Percentiles rank a stretch among this genome's conserved stretches.
These are phyloP conservation scores for Austroboletus festivus DNA, from an alignment of 768 basidiomycete species.

Conservation along the genomic window DNA sequence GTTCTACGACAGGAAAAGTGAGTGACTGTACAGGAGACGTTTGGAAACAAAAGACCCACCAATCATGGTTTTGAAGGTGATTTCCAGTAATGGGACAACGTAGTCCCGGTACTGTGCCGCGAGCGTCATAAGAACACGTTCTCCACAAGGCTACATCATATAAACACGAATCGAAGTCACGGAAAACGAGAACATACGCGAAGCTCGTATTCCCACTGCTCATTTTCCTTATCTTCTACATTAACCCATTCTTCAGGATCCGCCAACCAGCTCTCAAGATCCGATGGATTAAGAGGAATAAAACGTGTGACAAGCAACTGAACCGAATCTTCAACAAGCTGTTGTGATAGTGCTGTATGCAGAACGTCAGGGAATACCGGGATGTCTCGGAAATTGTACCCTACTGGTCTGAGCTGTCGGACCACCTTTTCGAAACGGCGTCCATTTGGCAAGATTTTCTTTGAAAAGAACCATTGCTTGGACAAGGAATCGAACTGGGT, in stretches of 20 bases:
- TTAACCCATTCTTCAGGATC: constrained; percentile 97
- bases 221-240: constrained; percentile 82
- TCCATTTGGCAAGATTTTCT: constrained; percentile 78
- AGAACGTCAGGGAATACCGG: constrained; percentile 11
- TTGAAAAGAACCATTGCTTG: constrained; percentile 86
- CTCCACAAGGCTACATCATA: constrained; percentile 74
- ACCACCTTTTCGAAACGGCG: constrained; percentile 59
- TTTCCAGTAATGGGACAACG: constrained; percentile 63
- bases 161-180: neutral
- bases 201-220: constrained; percentile 92
- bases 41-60: constrained; percentile 37
- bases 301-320: constrained; percentile 77
- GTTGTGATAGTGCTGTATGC: constrained; percentile 53
- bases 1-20: constrained; percentile 28
- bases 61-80: constrained; percentile 57
- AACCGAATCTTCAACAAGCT: constrained; percentile 73
- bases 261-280: constrained; percentile 79
- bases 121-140: constrained; percentile 84
- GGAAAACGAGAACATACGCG: constrained; percentile 52
- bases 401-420: constrained; percentile 57
- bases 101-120: constrained; percentile 65
- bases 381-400: constrained; percentile 14
- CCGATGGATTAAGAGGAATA: constrained; percentile 77
- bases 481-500: constrained; percentile 77
- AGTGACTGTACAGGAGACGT: neutral